phyloP scores from a whole-genome alignment of 805 yeast species.

The Citeromyces matritensis region DNA sequence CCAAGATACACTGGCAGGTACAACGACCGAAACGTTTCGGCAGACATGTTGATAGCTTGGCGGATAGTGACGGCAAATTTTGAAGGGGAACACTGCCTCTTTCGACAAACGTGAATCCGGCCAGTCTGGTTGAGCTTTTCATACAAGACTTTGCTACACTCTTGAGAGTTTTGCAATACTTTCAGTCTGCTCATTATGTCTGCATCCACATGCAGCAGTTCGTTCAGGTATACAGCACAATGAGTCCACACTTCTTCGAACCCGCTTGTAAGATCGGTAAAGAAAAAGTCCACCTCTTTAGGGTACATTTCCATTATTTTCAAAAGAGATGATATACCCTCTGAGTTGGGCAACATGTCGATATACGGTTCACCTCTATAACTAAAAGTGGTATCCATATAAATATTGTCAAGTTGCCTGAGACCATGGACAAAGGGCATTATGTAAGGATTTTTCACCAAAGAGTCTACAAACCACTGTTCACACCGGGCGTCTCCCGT shows the following conservation, averaged over 20 bases:
- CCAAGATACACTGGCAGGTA: neutral
- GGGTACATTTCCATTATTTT: constrained; percentile 26
- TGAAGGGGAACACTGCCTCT: neutral
- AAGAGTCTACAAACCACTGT: constrained; percentile 26
- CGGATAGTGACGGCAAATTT: constrained; percentile 4
- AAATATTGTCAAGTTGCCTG: constrained; percentile 23
- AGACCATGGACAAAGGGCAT: constrained; percentile 22
- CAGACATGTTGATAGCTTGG: neutral
- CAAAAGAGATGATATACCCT: constrained; percentile 20
- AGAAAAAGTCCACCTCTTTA: constrained; percentile 19
- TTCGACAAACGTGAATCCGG: neutral
- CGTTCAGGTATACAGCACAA: constrained; percentile 11
- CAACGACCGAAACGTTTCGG: neutral
- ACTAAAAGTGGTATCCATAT: constrained; percentile 39
- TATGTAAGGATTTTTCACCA: constrained; percentile 21
- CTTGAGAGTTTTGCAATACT: too few species aligned
- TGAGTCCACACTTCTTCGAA: constrained; percentile 39
- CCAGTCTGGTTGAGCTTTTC: neutral
- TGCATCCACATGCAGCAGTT: too few species aligned
- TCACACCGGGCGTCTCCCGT: constrained; percentile 39
- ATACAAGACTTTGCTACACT: constrained; percentile 1
- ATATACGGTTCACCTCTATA: constrained; percentile 33
- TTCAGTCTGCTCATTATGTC: too few species aligned
- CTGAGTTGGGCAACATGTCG: constrained; percentile 22
- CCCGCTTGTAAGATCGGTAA: constrained; percentile 26